Percentiles rank a stretch among this genome's conserved stretches.
These are phyloP conservation scores for Talaromyces sp. DNA, from an alignment of 2,329 filamentous ascomycete species.

Conservation along the genomic window DNA sequence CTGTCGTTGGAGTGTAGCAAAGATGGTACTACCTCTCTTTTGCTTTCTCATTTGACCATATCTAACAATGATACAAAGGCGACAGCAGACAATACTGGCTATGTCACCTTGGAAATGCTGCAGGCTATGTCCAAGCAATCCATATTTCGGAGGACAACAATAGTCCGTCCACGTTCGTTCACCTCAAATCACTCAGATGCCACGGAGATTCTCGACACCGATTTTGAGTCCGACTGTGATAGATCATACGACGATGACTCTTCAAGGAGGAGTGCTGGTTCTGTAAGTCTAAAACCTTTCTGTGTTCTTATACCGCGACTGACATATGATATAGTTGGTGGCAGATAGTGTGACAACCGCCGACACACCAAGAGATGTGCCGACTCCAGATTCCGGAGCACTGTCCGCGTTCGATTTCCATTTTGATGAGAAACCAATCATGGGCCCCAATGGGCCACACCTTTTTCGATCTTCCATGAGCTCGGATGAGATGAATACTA, in stretches of 20 bases:
- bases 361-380: conserved; percentile 57
- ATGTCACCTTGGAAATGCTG: neutral
- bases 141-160: conserved; percentile 1
- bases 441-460: conserved; percentile 81
- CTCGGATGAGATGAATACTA: conserved; percentile 20
- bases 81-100: neutral
- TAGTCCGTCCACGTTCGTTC: conserved; percentile 17
- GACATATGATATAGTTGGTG: conserved; percentile 51
- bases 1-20: neutral
- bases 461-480: conserved; percentile 66
- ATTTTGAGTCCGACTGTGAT: conserved; percentile 33
- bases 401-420: conserved; percentile 62
- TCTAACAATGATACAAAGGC: neutral
- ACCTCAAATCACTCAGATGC: conserved; percentile 24
- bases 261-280: conserved; percentile 22
- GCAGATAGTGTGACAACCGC: conserved; percentile 61
- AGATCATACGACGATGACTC: conserved; percentile 16
- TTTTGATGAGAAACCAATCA: conserved; percentile 57
- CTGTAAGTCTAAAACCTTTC: conserved; percentile 6
- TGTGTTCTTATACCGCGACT: too few species aligned
- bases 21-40: neutral
- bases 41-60: too few species aligned
- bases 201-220: conserved; percentile 36
- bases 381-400: conserved; percentile 68
- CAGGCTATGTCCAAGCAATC: neutral